Evolutionary conservation across 768 basidiomycete genomes (phyloP), one percentile per base, ranked within the genome.

Genomic region (Podaxis carcinomalis): DNA sequence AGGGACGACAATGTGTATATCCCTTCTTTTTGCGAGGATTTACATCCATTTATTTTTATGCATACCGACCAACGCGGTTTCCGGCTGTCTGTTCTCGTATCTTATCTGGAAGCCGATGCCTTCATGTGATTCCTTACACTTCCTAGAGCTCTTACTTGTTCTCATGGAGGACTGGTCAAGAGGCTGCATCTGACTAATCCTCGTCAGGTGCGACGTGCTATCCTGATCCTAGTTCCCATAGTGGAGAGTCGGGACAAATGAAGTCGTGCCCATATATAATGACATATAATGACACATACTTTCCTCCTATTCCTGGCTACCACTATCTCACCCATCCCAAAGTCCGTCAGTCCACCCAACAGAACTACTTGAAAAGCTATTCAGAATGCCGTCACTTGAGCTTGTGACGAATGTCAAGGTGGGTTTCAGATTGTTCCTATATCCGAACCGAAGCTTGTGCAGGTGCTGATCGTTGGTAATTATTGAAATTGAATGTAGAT

Each of bases 361-460:
- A 42, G n/a, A 25, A 5, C 14, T n/a, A 28, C 44, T 35, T n/a
- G 27, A 1, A 11, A 36, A 11, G 19, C n/a, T 21, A 27, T 36
- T 21, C 57, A 64, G 49, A 39, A 74, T 82, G 80, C 80, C 80
- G 62, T 69, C 71, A 63, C 77, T 81, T 60, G 69, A 76, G 50
- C 72, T 81, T 36, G 66, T 70, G 27, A 78, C 79, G 42, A 82
- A 81, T 68, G 77, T 78, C 62, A 73, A 77, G 68, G 80, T 78
- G 59, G 11, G 62, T 57, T 3, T 35, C 7, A 13, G 25, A 44
- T 14, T 55, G 36, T n/a, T 37, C 47, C 16, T 42, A n/a, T 5
- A 10, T 58, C 42, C 14, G 14, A 32, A 32, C 32, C 42, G 6
- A 44, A 44, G 32, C 32, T 44, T 6, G 6, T 44, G 19, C 16